These are phyloP conservation scores for Hordeum pubiflorum DNA, from an alignment of 202 grass and related monocot genomes.

Conservation along the genomic window DNA sequence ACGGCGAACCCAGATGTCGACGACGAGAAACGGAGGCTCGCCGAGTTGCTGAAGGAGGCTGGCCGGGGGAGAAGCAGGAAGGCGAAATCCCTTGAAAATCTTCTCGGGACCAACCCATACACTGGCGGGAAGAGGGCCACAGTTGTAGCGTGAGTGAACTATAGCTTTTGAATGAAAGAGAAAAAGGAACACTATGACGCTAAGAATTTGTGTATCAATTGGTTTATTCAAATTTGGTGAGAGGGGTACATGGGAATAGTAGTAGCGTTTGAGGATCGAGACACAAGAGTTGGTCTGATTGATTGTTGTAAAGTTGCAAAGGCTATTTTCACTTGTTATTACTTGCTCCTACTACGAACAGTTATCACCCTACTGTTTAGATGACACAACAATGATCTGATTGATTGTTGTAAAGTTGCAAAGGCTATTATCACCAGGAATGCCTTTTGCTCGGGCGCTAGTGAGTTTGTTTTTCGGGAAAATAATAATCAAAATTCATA, in stretches of 20 bases:
- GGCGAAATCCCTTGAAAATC: conserved; percentile 72
- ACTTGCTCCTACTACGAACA: background rate
- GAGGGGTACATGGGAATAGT: conserved; percentile 20
- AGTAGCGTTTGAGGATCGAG: conserved; percentile 18
- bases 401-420: conserved; percentile 47
- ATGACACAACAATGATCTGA: conserved; percentile 22
- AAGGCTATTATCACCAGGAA: background rate
- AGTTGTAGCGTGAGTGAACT: conserved; percentile 31
- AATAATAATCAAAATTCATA: too few species aligned
- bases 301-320: conserved; percentile 49
- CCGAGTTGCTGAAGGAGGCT: conserved; percentile 82
- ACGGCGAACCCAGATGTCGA: conserved; percentile 94
- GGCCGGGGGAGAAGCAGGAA: conserved; percentile 89
- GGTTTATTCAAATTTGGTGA: conserved; percentile 20
- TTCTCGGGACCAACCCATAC: conserved; percentile 67
- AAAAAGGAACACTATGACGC: background rate
- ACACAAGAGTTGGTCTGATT: conserved; percentile 33
- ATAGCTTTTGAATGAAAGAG: conserved; percentile 10
- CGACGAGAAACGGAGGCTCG: conserved; percentile 88
- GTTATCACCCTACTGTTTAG: background rate
- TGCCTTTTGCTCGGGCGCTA: background rate
- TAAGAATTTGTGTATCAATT: conserved; percentile 34
- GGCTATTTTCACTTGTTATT: conserved; percentile 8
- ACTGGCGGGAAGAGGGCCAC: conserved; percentile 32
- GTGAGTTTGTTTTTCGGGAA: background rate